phyloP scores from a whole-genome alignment of 441 rosid species.

The Populus hybrid region DNA sequence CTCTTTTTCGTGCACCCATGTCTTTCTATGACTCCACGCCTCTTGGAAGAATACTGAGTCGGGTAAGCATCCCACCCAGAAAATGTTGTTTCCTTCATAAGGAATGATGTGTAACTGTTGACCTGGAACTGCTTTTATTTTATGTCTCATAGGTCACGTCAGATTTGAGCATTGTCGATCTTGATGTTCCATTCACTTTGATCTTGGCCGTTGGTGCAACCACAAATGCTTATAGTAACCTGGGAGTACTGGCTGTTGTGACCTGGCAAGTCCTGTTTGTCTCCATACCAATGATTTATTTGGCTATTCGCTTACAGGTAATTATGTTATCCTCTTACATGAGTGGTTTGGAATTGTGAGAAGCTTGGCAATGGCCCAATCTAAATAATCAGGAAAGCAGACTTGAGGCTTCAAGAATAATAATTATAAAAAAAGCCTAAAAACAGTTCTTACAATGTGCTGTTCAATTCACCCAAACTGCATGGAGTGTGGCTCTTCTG shows the following conservation, averaged over 20 bases:
- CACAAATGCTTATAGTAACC: slow-evolving; percentile 51
- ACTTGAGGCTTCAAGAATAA: too few relatives aligned
- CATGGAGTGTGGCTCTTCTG: too few relatives aligned
- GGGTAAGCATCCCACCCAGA: slow-evolving; percentile 44
- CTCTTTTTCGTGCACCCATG: slow-evolving; percentile 95
- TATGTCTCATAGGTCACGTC: too few relatives aligned
- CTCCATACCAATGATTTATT: slow-evolving; percentile 63
- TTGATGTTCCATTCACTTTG: too few relatives aligned
- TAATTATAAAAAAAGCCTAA: too few relatives aligned
- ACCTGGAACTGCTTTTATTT: background rate
- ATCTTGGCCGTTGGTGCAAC: slow-evolving; percentile 19
- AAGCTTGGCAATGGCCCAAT: background rate
- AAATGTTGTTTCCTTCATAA: background rate
- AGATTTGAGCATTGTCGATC: too few relatives aligned
- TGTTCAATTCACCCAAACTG: too few relatives aligned
- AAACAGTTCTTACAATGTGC: too few relatives aligned
- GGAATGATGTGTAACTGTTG: background rate
- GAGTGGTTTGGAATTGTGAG: background rate
- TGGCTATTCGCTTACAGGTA: slow-evolving; percentile 81
- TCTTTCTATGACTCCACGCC: slow-evolving; percentile 94
- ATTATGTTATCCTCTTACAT: background rate
- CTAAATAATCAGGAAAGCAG: too few relatives aligned
- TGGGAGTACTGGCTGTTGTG: slow-evolving; percentile 76
- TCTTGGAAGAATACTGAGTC: slow-evolving; percentile 89
- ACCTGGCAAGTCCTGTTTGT: slow-evolving; percentile 95